A percentile compares a stretch with the other conserved stretches of the same genome.
These are phyloP conservation scores for Coleophoma crateriformis DNA, from an alignment of 2,329 filamentous ascomycete genomes.

Conservation along the genomic window DNA sequence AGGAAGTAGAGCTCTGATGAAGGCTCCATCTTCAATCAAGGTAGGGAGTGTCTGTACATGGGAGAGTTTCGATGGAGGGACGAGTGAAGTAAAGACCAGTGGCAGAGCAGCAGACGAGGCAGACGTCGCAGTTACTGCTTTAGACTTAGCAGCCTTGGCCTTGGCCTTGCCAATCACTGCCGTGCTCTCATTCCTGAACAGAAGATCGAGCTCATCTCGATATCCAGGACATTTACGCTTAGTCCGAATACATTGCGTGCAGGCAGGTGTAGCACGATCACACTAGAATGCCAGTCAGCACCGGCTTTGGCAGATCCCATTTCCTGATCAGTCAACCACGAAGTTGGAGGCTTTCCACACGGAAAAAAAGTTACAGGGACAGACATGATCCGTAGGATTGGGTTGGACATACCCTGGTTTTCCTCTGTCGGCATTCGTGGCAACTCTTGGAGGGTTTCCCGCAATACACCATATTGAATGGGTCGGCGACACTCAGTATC, in stretches of 20 bases:
- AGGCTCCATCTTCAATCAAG: not conserved
- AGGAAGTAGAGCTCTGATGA: not conserved
- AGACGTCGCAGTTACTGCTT: not conserved
- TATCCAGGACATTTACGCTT: constrained; percentile 45
- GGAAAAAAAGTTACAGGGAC: not conserved
- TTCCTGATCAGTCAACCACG: not conserved
- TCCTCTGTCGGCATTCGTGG: constrained; percentile 45
- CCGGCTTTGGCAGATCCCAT: not conserved
- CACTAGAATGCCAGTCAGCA: constrained; percentile 28
- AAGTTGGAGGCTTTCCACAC: not conserved
- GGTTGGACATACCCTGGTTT: constrained; percentile 29
- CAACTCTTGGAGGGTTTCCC: constrained; percentile 51
- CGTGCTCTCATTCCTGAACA: constrained; percentile 49
- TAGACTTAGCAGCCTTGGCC: constrained; percentile 11
- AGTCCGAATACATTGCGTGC: constrained; percentile 46
- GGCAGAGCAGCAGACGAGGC: not conserved
- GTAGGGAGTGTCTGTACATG: not conserved
- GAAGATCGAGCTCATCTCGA: constrained; percentile 47
- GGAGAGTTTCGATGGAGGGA: not conserved
- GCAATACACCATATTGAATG: constrained; percentile 42
- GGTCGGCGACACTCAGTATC: too few relatives aligned
- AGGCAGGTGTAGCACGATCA: constrained; percentile 42
- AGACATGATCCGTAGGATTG: not conserved
- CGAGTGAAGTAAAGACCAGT: too few relatives aligned
- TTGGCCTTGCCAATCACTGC: constrained; percentile 46